Percentiles rank a stretch among this genome's conserved stretches.
Evolutionary conservation across 1,284 basidiomycete species (phyloP).

Genomic region (Jaminaea rosea): DNA sequence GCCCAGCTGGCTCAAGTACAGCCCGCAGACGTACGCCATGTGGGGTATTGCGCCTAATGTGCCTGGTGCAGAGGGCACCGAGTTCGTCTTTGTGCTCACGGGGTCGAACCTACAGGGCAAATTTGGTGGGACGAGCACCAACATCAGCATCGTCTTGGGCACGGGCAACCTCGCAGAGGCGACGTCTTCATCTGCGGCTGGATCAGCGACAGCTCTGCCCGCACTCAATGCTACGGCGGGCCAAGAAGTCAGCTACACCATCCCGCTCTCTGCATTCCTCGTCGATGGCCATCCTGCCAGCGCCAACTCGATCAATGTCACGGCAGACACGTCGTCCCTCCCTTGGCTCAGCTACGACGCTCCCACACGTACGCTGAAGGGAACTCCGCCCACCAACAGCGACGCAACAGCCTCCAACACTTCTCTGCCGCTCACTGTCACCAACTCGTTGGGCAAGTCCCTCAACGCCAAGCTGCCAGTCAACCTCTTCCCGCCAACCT

Average conservation of each 20-base stretch:
- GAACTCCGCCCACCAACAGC: constrained; percentile 54
- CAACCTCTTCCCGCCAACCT: constrained; percentile 60
- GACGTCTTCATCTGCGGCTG: constrained; percentile 3
- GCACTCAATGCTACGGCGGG: constrained; percentile 57
- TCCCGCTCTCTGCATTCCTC: constrained; percentile 51
- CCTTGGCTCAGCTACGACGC: constrained; percentile 62
- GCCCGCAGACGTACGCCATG: constrained; percentile 62
- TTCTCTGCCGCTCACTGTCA: constrained; percentile 58
- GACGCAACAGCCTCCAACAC: constrained; percentile 21
- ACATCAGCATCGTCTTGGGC: constrained; percentile 27
- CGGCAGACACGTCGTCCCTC: constrained; percentile 50
- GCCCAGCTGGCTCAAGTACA: constrained; percentile 69
- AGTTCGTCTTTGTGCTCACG: constrained; percentile 30
- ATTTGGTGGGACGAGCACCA: constrained; percentile 29
- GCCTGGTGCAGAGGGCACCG: constrained; percentile 24
- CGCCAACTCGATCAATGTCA: constrained; percentile 28
- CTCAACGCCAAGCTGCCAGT: constrained; percentile 57
- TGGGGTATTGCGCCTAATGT: constrained; percentile 63
- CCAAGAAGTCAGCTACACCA: constrained; percentile 39
- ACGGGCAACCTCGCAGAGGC: constrained; percentile 16
- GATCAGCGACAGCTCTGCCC: constrained; percentile 8
- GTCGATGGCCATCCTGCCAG: constrained; percentile 55
- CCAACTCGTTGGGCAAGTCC: constrained; percentile 48
- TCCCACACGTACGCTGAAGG: constrained; percentile 56
- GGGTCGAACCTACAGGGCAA: constrained; percentile 32